Percentiles rank a stretch among this genome's conserved stretches.
These are phyloP conservation scores for Candida succiphila DNA, from an alignment of 805 yeast species.

Conservation along the genomic window DNA sequence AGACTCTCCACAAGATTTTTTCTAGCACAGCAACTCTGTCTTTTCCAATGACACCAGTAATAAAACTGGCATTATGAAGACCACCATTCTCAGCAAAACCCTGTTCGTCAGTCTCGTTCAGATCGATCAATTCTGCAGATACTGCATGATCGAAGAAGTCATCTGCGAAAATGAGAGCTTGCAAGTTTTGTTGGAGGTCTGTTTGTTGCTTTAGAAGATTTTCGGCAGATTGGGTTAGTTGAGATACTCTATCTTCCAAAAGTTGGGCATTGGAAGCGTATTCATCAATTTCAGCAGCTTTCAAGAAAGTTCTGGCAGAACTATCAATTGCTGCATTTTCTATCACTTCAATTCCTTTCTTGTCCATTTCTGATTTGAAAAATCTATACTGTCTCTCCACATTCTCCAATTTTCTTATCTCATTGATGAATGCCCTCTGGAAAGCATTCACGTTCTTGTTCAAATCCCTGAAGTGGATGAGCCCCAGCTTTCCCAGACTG, in stretches of 20 bases:
- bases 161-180: conserved; percentile 43
- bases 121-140: conserved; percentile 17
- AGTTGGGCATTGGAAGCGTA: conserved; percentile 50
- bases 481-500: conserved; percentile 78
- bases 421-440: conserved; percentile 86
- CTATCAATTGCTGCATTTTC: conserved; percentile 15
- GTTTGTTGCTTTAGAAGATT: conserved; percentile 53
- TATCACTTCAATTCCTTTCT: conserved; percentile 14
- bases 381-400: conserved; percentile 76
- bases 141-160: conserved; percentile 28
- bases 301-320: conserved; percentile 5
- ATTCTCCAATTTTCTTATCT: conserved; percentile 76
- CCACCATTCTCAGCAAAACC: conserved; percentile 29
- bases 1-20: conserved; percentile 82
- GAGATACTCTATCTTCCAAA: conserved; percentile 65
- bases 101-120: conserved; percentile 22
- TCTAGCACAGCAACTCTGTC: conserved; percentile 62
- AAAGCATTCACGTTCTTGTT: conserved; percentile 77
- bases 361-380: conserved; percentile 39
- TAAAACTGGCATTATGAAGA: conserved; percentile 34
- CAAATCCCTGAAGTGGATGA: conserved; percentile 83
- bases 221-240: conserved; percentile 61
- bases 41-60: conserved; percentile 77
- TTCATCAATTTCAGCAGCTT: conserved; percentile 53
- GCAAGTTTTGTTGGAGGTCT: conserved; percentile 62